Base-by-base conservation (phyloP, 2,329 filamentous ascomycete genomes). In the Phaeomoniella chlamydospora region DNA sequence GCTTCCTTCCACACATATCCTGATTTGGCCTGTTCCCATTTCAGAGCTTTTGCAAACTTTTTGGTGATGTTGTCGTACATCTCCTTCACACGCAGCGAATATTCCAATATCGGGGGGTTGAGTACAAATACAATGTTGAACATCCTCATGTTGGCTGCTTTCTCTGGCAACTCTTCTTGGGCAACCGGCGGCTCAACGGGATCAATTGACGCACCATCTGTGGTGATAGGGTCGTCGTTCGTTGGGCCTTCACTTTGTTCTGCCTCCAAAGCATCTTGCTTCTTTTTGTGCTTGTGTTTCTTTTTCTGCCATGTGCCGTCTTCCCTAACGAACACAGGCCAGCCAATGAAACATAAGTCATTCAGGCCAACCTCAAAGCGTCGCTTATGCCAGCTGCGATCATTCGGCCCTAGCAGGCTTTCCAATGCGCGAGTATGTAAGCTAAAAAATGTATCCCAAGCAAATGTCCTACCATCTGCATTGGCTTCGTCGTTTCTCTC, bases 41-140 rank as follows among this genome's bases (percentile, higher is more conserved):
- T 92, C 52, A 94, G 73, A 3, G 83, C 84, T 61, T 88, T 93
- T 52, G 86, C 87, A 48, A 94, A 78, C 57, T 92, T 92, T 56
- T 87, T 90, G 43, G 87, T 80, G 29, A 96, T 79, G 53, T 94
- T 82, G 37, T 82, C 70, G 54, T 94, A 94, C 52, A 94, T 77
- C 43, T 92, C 82, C 31, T 80, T 72, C 32, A 92, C 64, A 10
- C 72, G 64, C 50, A 64, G 67, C 38, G 82, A 80, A 44, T 80
- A 77, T 51, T 94, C 82, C 38, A 87, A 67, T 36, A 78, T 74
- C 34, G 78, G 79, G 3, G 86, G 82, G 45, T 84, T 80, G 44
- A 94, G 64, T 35, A 94, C 82, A 55, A 96, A 96, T 15, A 96
- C 86, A 9, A 94, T 72, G 55, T 94, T 93, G 60, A 98, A 98